Evolutionary conservation across 768 basidiomycete genomes (phyloP).

Genomic region (Hericium rajendrae): DNA sequence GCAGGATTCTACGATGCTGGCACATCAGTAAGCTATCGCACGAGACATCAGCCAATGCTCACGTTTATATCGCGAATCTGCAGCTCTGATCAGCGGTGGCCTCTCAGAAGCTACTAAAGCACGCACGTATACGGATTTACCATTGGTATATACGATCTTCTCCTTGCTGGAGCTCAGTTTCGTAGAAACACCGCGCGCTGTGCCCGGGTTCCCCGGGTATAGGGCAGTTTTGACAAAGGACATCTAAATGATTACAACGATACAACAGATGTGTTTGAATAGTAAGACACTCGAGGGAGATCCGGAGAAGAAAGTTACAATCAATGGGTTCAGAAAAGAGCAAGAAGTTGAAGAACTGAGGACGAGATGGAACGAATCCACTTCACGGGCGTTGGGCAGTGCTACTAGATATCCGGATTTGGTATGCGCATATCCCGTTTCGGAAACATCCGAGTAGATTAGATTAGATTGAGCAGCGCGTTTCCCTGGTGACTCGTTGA

Average conservation of each 20-base stretch:
- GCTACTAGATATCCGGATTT: no score
- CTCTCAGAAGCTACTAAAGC: not conserved
- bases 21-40: not conserved
- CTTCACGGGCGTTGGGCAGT: no score
- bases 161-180: conserved; percentile 68
- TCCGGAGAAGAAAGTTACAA: not conserved
- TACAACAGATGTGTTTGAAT: conserved; percentile 5
- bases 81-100: not conserved
- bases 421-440: not conserved
- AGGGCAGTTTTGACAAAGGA: conserved; percentile 39
- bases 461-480: not conserved
- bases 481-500: no score
- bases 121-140: conserved; percentile 76
- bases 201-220: conserved; percentile 63
- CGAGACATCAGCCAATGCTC: conserved; percentile 3
- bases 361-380: no score
- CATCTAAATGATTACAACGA: conserved; percentile 24
- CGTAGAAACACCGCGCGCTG: conserved; percentile 56
- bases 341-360: no score
- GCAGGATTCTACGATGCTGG: conserved; percentile 48
- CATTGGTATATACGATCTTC: conserved; percentile 81
- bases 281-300: not conserved
- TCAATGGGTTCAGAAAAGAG: no score
- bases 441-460: not conserved
- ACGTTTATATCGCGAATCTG: conserved; percentile 14